Evolutionary conservation across 495 filamentous ascomycete genomes (phyloP).

Genomic region (Penicillium roqueforti): DNA sequence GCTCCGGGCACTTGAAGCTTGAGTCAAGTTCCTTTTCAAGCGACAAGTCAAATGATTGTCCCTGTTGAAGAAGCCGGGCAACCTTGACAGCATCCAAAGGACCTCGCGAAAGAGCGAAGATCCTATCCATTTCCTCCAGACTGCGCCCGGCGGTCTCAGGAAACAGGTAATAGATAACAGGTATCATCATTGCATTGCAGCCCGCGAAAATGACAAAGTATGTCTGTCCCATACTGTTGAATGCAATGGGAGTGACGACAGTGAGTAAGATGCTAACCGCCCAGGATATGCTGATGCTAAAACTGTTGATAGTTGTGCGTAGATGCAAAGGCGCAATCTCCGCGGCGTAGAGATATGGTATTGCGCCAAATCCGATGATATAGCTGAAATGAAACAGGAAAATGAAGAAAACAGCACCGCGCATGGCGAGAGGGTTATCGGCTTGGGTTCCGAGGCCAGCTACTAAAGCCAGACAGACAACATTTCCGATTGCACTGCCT

Average conservation of each 20-base stretch:
- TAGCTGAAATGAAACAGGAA: conserved; percentile 53
- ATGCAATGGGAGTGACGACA: conserved; percentile 21
- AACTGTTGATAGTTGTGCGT: conserved; percentile 45
- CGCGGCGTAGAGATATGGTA: conserved; percentile 51
- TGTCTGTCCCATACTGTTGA: conserved; percentile 18
- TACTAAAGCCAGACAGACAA: conserved; percentile 37
- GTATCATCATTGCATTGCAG: conserved; percentile 56
- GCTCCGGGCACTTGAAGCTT: conserved; percentile 6
- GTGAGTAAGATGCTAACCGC: conserved; percentile 27
- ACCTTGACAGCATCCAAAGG: conserved; percentile 18
- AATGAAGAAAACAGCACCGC: conserved; percentile 43
- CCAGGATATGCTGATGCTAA: conserved; percentile 49
- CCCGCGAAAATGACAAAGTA: conserved; percentile 30
- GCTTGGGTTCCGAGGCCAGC: conserved; percentile 22
- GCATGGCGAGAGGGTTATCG: conserved; percentile 11
- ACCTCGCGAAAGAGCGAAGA: conserved; percentile 33
- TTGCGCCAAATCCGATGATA: conserved; percentile 50
- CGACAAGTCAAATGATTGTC: conserved; percentile 1
- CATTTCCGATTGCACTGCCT: conserved; percentile 35
- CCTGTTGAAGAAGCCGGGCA: conserved; percentile 14
- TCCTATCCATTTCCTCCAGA: conserved; percentile 49
- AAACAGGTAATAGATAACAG: conserved; percentile 55
- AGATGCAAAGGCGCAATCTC: conserved; percentile 49
- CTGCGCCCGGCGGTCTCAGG: conserved; percentile 54
- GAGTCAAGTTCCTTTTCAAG: conserved; percentile 9